Evolutionary conservation across 495 filamentous ascomycete genomes (phyloP).

Genomic region (Bathelium albidoporum): DNA sequence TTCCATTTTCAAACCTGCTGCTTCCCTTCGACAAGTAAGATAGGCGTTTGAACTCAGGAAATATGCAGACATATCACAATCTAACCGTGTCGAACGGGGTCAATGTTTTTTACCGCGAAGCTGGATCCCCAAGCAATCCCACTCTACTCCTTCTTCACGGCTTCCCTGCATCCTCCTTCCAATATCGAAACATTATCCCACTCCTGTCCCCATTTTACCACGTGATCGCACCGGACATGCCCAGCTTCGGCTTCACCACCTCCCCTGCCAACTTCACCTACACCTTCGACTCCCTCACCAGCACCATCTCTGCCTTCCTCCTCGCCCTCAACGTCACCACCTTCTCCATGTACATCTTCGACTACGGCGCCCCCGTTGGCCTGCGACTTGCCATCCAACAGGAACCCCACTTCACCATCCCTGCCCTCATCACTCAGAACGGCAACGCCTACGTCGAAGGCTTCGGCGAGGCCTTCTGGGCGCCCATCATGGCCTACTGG

Average conservation of each 20-base stretch:
- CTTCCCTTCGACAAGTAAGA: no score
- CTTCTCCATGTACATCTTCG: slow-evolving; percentile 53
- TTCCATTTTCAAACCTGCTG: no score
- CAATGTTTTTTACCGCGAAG: slow-evolving; percentile 48
- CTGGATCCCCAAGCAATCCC: slow-evolving; percentile 33
- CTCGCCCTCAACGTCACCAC: slow-evolving; percentile 35
- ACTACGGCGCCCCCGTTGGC: slow-evolving; percentile 53
- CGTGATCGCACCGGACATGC: slow-evolving; percentile 52
- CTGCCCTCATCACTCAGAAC: slow-evolving; percentile 50
- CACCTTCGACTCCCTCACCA: slow-evolving; percentile 40
- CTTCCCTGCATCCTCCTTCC: slow-evolving; percentile 52
- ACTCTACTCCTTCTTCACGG: slow-evolving; percentile 53
- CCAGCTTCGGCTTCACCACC: slow-evolving; percentile 51
- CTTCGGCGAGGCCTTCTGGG: slow-evolving; percentile 46
- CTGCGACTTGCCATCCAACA: slow-evolving; percentile 44
- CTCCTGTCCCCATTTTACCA: slow-evolving; percentile 42
- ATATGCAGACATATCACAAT: slow-evolving; percentile 6
- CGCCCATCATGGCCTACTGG: slow-evolving; percentile 41
- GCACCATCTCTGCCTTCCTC: slow-evolving; percentile 40
- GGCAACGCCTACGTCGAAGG: slow-evolving; percentile 57
- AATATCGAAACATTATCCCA: slow-evolving; percentile 53
- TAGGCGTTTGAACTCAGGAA: no score
- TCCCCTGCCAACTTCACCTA: slow-evolving; percentile 37
- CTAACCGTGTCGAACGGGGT: slow-evolving; percentile 28
- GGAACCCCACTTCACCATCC: slow-evolving; percentile 37